Evolutionary conservation across 1,284 basidiomycete species (phyloP).

Genomic region (Ustilago sp.): DNA sequence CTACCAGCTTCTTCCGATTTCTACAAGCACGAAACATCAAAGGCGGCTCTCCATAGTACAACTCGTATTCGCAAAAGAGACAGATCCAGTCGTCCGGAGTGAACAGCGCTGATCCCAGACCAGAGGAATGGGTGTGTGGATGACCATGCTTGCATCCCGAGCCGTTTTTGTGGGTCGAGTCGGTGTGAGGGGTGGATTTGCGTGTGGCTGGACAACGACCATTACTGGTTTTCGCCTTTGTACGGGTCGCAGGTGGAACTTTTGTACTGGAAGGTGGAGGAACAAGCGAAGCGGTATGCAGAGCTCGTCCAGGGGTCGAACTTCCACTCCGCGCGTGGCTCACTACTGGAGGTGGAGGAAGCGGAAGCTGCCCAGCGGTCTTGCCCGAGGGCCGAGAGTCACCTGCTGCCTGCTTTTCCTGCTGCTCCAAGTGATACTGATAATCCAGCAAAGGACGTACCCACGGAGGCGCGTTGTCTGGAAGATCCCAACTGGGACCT

Average conservation of each 20-base stretch:
- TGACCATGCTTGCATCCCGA: slow-evolving; percentile 28
- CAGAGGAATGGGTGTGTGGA: slow-evolving; percentile 11
- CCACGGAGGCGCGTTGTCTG: slow-evolving; percentile 15
- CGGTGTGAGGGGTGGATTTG: slow-evolving; percentile 58
- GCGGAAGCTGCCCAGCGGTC: not conserved
- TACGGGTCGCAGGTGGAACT: not conserved
- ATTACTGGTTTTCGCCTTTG: slow-evolving; percentile 10
- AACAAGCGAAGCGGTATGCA: not conserved
- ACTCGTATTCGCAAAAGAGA: slow-evolving; percentile 70
- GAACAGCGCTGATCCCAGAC: slow-evolving; percentile 43
- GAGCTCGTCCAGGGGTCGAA: slow-evolving; percentile 8
- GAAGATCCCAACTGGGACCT: not conserved
- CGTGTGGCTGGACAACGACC: slow-evolving; percentile 15
- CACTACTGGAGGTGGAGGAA: not conserved
- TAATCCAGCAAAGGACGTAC: slow-evolving; percentile 10
- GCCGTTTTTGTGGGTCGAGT: slow-evolving; percentile 50
- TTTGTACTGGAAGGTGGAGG: not conserved
- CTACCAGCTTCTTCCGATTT: slow-evolving; percentile 66
- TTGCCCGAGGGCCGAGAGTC: not conserved
- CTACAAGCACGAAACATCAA: slow-evolving; percentile 60
- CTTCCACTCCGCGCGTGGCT: slow-evolving; percentile 1
- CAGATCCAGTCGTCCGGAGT: slow-evolving; percentile 66
- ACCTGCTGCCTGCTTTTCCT: not conserved
- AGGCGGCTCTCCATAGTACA: slow-evolving; percentile 68
- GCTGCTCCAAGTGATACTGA: slow-evolving; percentile 7